A percentile compares a stretch with the other conserved stretches of the same genome.
phyloP scores from a whole-genome alignment of 2,329 filamentous ascomycete genomes.

The Phialophora verrucosa region DNA sequence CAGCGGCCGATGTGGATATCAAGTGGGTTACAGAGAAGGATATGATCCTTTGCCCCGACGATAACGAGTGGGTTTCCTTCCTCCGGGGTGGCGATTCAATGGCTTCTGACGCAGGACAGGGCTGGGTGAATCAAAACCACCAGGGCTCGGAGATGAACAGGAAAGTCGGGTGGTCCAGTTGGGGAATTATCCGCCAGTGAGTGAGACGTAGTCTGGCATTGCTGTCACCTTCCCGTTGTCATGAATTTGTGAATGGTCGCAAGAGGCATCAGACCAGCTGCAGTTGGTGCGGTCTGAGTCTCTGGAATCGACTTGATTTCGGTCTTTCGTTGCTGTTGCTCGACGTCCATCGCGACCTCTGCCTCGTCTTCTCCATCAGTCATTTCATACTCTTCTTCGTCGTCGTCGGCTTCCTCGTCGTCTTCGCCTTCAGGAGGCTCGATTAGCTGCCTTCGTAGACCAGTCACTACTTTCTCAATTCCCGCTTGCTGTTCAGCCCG shows the following conservation, averaged over 20 bases:
- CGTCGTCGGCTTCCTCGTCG: slow-evolving; percentile 60
- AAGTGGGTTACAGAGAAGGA: slow-evolving; percentile 16
- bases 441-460: slow-evolving; percentile 64
- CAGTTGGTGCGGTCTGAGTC: slow-evolving; percentile 41
- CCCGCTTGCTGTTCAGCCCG: slow-evolving; percentile 71
- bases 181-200: background rate
- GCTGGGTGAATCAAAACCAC: background rate
- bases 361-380: slow-evolving; percentile 58
- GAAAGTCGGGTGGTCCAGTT: slow-evolving; percentile 3
- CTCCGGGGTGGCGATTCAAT: slow-evolving; percentile 2
- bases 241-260: slow-evolving; percentile 58
- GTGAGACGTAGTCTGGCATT: background rate
- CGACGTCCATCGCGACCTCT: slow-evolving; percentile 51
- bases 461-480: slow-evolving; percentile 73
- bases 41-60: slow-evolving; percentile 2
- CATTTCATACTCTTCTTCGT: slow-evolving; percentile 56
- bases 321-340: slow-evolving; percentile 39
- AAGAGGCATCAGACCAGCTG: slow-evolving; percentile 48
- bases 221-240: slow-evolving; percentile 50
- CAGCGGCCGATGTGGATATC: slow-evolving; percentile 6
- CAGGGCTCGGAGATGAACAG: background rate
- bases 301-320: slow-evolving; percentile 46
- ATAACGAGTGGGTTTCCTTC: slow-evolving; percentile 14
- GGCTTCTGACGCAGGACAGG: slow-evolving; percentile 1
- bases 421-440: slow-evolving; percentile 57